Conservation (phyloP, 1,139 yeast genomes). For the Pichia sp. region DNA sequence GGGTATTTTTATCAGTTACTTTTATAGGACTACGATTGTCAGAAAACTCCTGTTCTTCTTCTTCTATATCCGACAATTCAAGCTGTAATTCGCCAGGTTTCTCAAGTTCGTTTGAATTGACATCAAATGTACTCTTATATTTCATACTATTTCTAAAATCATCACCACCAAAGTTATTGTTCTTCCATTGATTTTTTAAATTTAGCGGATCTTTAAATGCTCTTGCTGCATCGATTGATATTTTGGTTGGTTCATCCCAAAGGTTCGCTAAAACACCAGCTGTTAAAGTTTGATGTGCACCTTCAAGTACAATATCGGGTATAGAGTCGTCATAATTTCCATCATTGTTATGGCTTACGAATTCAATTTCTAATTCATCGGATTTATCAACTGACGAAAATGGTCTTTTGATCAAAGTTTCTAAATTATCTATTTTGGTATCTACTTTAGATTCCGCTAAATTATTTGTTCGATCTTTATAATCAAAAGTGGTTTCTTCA, state of each 20-base stretch:
- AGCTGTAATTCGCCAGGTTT: constrained; percentile 14
- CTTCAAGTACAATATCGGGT: constrained; percentile 11
- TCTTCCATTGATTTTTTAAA: constrained; percentile 11
- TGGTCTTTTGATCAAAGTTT: constrained; percentile 4
- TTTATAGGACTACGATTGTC: background rate
- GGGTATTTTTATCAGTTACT: constrained; percentile 9
- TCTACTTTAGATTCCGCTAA: background rate
- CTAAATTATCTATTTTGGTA: constrained; percentile 6
- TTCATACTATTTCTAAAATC: background rate
- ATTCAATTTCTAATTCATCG: constrained; percentile 35
- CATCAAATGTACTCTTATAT: constrained; percentile 8
- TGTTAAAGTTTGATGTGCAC: constrained; percentile 11
- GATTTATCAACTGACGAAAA: background rate
- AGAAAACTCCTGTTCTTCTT: constrained; percentile 6
- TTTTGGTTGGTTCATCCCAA: constrained; percentile 14
- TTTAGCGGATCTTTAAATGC: constrained; percentile 22
- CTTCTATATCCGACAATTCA: constrained; percentile 24
- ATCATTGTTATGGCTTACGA: constrained; percentile 28
- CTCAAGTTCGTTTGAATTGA: constrained; percentile 11
- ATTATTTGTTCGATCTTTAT: constrained; percentile 1
- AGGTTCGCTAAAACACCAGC: constrained; percentile 16
- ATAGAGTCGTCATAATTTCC: constrained; percentile 11
- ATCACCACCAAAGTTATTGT: background rate
- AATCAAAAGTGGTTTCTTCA: constrained; percentile 16
- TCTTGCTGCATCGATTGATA: constrained; percentile 7